Evolutionary conservation across 208 protist genomes (phyloP).

Genomic region (Leishmania turanica): DNA sequence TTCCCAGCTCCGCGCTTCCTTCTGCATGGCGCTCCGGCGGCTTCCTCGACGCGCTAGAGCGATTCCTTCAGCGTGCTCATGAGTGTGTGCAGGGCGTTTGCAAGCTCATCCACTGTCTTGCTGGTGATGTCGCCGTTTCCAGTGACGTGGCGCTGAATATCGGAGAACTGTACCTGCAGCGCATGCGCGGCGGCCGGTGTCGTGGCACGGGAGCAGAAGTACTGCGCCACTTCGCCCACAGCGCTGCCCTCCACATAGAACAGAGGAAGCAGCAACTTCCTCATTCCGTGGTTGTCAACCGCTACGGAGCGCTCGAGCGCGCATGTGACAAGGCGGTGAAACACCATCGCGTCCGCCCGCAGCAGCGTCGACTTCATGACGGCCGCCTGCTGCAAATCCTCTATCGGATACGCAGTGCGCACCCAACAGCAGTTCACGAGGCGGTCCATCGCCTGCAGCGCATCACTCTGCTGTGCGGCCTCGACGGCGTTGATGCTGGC

Average conservation of each 20-base stretch:
- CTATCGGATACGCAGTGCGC: conserved; percentile 12
- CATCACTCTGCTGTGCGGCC: conserved; percentile 28
- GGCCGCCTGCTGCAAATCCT: conserved; percentile 25
- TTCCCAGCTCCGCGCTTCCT: not conserved
- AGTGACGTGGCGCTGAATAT: conserved; percentile 29
- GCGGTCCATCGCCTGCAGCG: conserved; percentile 31
- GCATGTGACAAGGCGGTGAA: conserved; percentile 44
- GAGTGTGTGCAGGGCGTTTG: conserved; percentile 28
- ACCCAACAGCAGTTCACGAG: conserved; percentile 38
- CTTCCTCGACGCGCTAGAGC: not conserved
- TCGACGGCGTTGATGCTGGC: conserved; percentile 15
- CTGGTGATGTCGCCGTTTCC: conserved; percentile 23
- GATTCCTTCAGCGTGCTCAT: conserved; percentile 27
- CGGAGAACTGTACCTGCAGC: conserved; percentile 27
- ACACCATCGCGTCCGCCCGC: conserved; percentile 27
- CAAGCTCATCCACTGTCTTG: conserved; percentile 24
- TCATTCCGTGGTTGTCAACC: conserved; percentile 22
- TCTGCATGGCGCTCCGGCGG: not conserved
- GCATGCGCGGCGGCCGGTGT: conserved; percentile 19
- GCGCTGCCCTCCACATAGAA: conserved; percentile 36
- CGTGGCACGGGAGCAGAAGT: conserved; percentile 33
- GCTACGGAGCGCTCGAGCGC: conserved; percentile 39
- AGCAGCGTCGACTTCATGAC: conserved; percentile 25
- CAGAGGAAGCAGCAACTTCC: conserved; percentile 33
- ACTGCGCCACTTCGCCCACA: conserved; percentile 31